Base-by-base conservation (phyloP, 805 yeast genomes). In the Lipomyces yamanashiensis region DNA sequence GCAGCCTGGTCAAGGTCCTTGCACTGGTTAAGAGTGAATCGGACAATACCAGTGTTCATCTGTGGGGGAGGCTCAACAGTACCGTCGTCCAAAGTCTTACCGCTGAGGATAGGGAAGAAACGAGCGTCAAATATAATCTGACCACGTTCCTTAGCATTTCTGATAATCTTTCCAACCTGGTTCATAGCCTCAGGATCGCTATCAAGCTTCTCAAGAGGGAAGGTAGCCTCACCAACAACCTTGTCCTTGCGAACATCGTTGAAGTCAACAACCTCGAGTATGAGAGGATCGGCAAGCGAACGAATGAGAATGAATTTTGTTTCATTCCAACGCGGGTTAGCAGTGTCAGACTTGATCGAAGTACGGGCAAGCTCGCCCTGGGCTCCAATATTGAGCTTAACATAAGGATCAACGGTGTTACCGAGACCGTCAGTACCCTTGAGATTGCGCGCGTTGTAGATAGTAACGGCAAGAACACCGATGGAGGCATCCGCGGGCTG, bases 381-480 rank as follows among this genome's bases (percentile, higher is more conserved):
- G 39, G 48, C 48, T 15, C 77, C 74, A 58, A 83, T 83, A 64
- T 81, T 80, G 73, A 92, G 82, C 7, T 87, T 82, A 64, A 92
- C 80, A 76, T 91, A 96, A 10, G 99, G 99, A 74, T 95, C 98
- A 66, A 92, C 81, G 10, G 97, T 89, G 71, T 87, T 88, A 67
- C 90, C 92, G 48, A 88, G 79, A 57, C 78, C 77, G 59, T 85
- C 87, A 64, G 88, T 86, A 60, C 91, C 89, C 71, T 82, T 85
- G 71, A 95, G 79, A 52, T 83, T 84, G 67, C 79, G 81, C 19
- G 96, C 97, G 50, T 83, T 79, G 70, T 86, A 85, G 44, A 88
- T 80, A 36, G 82, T 84, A 49, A 95, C 75, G 50, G 87, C 87
- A 67, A 95, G 77, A 39, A 95, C 89, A 78, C 99, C 99, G 70